Evolutionary conservation across 306 rosid genomes (phyloP).

Genomic region (Clitoria ternatea): DNA sequence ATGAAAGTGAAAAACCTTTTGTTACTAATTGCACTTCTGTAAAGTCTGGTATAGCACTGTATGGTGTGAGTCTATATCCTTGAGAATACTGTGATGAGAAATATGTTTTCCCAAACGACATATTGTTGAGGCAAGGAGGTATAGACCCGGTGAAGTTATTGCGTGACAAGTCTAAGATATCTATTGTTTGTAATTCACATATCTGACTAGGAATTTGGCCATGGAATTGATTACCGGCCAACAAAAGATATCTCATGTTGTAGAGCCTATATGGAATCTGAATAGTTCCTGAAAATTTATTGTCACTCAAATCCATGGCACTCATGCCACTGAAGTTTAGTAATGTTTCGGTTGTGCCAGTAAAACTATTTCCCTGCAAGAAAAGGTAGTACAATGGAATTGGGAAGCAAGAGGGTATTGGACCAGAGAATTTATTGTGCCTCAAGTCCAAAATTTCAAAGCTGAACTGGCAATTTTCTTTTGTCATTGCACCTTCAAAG

Average conservation of each 20-base stretch:
- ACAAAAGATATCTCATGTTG: background rate
- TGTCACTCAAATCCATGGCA: background rate
- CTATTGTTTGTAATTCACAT: background rate
- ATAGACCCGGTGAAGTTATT: background rate
- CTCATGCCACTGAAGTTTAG: accelerated
- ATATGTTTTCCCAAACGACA: background rate
- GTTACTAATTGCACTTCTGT: background rate
- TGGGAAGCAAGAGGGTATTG: background rate
- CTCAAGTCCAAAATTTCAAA: background rate
- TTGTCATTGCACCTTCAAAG: background rate
- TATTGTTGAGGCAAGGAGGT: background rate
- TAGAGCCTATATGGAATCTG: background rate
- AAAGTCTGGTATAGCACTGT: background rate
- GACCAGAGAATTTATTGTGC: slow-evolving; percentile 2
- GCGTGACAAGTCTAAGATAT: background rate
- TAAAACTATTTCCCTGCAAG: slow-evolving; percentile 4
- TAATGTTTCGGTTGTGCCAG: background rate
- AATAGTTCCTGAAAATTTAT: background rate
- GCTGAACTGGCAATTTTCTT: background rate
- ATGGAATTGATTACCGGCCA: background rate
- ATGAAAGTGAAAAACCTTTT: background rate
- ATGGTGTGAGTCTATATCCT: background rate
- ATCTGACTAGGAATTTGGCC: background rate
- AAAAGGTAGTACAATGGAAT: background rate
- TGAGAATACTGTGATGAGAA: background rate